Conservation (phyloP, 2,329 filamentous ascomycete genomes). For the Sarocladium brachiariae region DNA sequence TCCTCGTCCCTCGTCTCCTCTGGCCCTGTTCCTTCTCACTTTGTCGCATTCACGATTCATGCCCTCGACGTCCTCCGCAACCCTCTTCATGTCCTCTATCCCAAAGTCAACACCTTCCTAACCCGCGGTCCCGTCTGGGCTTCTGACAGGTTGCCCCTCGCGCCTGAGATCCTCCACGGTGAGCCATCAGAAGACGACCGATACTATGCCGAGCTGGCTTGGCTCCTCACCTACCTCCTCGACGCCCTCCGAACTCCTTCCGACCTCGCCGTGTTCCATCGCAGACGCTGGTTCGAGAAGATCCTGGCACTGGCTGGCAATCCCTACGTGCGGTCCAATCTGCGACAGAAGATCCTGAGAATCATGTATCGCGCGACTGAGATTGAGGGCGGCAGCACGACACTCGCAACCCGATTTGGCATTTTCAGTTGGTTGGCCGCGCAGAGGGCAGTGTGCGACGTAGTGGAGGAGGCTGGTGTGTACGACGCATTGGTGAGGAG, state of each 20-base stretch:
- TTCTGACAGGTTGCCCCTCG: constrained; percentile 64
- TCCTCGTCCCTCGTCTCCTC: constrained; percentile 42
- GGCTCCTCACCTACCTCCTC: constrained; percentile 66
- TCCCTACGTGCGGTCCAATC: constrained; percentile 51
- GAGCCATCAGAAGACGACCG: constrained; percentile 66
- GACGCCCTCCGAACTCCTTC: constrained; percentile 53
- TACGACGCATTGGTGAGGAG: constrained; percentile 48
- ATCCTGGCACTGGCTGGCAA: constrained; percentile 63
- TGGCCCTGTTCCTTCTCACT: constrained; percentile 61
- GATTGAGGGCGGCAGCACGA: constrained; percentile 67
- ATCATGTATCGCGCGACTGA: constrained; percentile 62
- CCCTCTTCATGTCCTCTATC: constrained; percentile 76
- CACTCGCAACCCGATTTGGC: constrained; percentile 71
- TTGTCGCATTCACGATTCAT: constrained; percentile 67
- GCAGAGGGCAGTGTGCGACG: constrained; percentile 40
- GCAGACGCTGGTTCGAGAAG: constrained; percentile 65
- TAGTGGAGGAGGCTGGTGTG: constrained; percentile 37
- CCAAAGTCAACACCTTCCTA: constrained; percentile 79
- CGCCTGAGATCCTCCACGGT: constrained; percentile 53
- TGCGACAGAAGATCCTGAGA: constrained; percentile 52
- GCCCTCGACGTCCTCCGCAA: constrained; percentile 64
- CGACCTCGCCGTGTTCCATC: constrained; percentile 57
- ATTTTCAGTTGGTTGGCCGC: constrained; percentile 68
- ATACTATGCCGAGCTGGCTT: constrained; percentile 65
- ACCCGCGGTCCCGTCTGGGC: constrained; percentile 73